Evolutionary conservation across 208 protist genomes (phyloP), one percentile per base, ranked within the genome.

Genomic region (Jaenimonas drosophilae): DNA sequence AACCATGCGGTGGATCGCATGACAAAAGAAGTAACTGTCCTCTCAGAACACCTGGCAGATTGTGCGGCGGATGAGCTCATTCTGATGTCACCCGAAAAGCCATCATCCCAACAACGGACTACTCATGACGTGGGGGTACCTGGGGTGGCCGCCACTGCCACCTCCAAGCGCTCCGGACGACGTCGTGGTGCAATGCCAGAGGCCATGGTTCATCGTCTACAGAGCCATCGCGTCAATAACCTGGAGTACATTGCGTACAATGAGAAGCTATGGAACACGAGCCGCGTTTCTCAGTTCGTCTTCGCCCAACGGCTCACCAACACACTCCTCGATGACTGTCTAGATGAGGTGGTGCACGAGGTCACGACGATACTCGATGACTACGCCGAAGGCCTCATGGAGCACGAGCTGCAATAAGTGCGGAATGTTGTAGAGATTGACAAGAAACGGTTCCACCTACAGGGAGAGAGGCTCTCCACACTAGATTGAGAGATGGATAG

Each of bases 261-360:
- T 19, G 86, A 94, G 59, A 63, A 60, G 28, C 58, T 77, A 6
- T 94, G 82, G 79, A 94, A 94, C 65, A 87, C 60, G 1, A 88
- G 76, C 41, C 42, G 66, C 6, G 64, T 76, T 3, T 91, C 86
- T 20, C 79, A 94, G 59, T 87, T 78, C 23, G 68, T 70, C 3
- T 89, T 94, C 59, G 76, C 86, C 4, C 71, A 87, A 45, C 66
- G 81, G 5, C 65, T 94, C n/a, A 90, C 76, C 0, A 64, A 76
- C 7, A 69, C 56, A 14, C 49, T 94, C 19, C 7, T 68, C 4
- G 76, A 90, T 12, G 86, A 94, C 57, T 77, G 67, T 26, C 72
- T 85, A 30, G 31, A 54, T 6, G 86, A 94, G 50, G 78, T 94
- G 38, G 60, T 85, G 54, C 34, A 59, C 0, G 86, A 94, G 54